Conservation (phyloP, 768 basidiomycete genomes). For the Dioszegia crocea region DNA sequence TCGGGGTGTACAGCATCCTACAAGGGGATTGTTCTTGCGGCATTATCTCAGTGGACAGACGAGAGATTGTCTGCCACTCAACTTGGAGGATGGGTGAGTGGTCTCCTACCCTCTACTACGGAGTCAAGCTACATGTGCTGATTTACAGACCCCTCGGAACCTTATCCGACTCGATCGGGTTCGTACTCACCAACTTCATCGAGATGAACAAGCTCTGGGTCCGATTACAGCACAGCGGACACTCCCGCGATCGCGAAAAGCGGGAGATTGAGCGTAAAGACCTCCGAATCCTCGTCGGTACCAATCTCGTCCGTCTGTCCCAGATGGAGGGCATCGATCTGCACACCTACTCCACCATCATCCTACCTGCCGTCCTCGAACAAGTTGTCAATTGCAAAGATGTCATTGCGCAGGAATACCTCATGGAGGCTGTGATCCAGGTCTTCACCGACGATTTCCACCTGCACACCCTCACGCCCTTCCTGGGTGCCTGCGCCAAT, state of each 20-base stretch:
- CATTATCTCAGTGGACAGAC: slow-evolving; percentile 98
- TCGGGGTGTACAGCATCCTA: slow-evolving; percentile 92
- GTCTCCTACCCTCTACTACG: not conserved
- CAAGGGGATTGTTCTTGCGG: slow-evolving; percentile 86
- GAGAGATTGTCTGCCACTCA: slow-evolving; percentile 88
- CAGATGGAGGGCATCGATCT: slow-evolving; percentile 96
- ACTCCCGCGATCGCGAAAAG: slow-evolving; percentile 94
- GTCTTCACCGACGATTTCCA: slow-evolving; percentile 99
- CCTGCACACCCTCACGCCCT: slow-evolving; percentile 88
- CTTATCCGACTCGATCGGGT: slow-evolving; percentile 88
- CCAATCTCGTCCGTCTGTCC: slow-evolving; percentile 90
- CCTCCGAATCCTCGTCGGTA: slow-evolving; percentile 91
- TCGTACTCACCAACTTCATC: slow-evolving; percentile 96
- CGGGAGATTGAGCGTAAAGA: slow-evolving; percentile 94
- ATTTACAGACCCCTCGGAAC: slow-evolving; percentile 70
- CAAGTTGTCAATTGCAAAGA: slow-evolving; percentile 99
- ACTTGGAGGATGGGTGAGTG: slow-evolving; percentile 69
- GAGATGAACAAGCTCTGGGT: slow-evolving; percentile 99
- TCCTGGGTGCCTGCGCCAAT: slow-evolving; percentile 91
- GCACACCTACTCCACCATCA: slow-evolving; percentile 77
- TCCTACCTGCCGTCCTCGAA: slow-evolving; percentile 88
- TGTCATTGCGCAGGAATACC: slow-evolving; percentile 95
- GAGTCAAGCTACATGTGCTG: not conserved
- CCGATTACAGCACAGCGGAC: slow-evolving; percentile 93
- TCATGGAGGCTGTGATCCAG: slow-evolving; percentile 99